Conservation (phyloP, 1,139 yeast species). For the Diutina rugosa region DNA sequence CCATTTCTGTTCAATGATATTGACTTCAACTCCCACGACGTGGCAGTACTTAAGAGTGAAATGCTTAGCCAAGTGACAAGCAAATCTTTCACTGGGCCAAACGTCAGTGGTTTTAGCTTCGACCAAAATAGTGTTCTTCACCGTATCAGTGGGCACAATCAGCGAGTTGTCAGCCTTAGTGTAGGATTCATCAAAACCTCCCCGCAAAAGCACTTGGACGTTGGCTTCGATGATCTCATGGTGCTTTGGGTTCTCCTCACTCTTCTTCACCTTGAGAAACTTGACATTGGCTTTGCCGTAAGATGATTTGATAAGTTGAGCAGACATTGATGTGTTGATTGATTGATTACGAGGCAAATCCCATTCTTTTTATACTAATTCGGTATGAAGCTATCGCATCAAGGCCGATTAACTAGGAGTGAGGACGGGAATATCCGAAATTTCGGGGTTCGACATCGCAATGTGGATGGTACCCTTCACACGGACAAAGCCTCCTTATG, state of each 20-base stretch:
- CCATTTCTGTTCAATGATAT: conserved; percentile 68
- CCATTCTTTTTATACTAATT: too few species aligned
- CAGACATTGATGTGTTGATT: background rate
- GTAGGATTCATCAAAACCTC: conserved; percentile 67
- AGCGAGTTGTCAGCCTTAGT: conserved; percentile 78
- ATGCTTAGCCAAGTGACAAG: conserved; percentile 72
- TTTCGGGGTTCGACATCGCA: background rate
- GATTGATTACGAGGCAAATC: background rate
- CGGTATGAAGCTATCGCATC: background rate
- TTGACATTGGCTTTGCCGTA: conserved; percentile 92
- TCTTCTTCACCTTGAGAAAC: conserved; percentile 75
- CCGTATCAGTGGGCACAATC: conserved; percentile 92
- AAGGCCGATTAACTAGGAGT: background rate
- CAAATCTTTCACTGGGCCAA: conserved; percentile 87
- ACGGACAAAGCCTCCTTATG: too few species aligned
- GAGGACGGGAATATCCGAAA: background rate
- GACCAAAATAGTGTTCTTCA: conserved; percentile 74
- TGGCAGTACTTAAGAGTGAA: conserved; percentile 66
- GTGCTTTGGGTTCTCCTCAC: conserved; percentile 49
- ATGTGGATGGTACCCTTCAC: background rate
- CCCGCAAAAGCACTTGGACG: conserved; percentile 61
- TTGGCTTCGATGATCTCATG: conserved; percentile 83
- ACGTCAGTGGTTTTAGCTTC: conserved; percentile 72
- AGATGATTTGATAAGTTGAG: conserved; percentile 12
- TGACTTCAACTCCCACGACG: conserved; percentile 57